Evolutionary conservation across 306 rosid genomes (phyloP), one percentile per base, ranked within the genome.

Genomic region (Glycine tomentella): DNA sequence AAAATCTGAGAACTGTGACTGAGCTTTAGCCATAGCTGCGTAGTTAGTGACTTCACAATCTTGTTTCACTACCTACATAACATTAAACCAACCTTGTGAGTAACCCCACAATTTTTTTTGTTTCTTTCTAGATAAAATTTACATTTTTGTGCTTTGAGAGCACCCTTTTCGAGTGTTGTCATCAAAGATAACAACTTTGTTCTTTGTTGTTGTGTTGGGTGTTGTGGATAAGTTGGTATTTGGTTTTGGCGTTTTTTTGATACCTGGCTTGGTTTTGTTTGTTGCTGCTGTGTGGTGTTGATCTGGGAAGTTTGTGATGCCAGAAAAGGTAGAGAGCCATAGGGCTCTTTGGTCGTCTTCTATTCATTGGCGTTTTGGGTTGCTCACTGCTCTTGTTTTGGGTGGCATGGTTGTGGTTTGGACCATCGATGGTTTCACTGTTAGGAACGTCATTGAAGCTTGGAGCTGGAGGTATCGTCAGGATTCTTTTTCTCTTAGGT

Each of bases 341-440:
- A 87, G 86, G 86, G 45, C 61, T 6, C 48, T 64, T 0, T 75
- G 83, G 85, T 72, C 74, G 16, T 72, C 74, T 25, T 73, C 81
- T 31, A 69, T 83, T 13, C 90, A 88, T 31, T 92, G 92, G 93
- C 94, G 91, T 25, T 82, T 87, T 66, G 91, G 90, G 77, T 64
- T 91, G 7, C 81, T 94, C 59, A 82, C 97, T 0, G 77, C 85
- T 62, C 70, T 90, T 53, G 89, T 88, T 84, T 75, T 91, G 25
- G 82, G 84, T 58, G 90, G 88, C 72, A 86, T 91, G 88, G 73
- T 92, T 7, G 81, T 81, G 6, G 83, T 92, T 84, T 94, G 97
- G 98, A 88, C 94, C 74, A 46, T 88, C 57, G 94, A 90, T 82
- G 96, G 88, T 4, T 77, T 75, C 79, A 87, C 92, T 72, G 50